Conservation (phyloP, 495 filamentous ascomycete genomes). For the Daldinia concentrica region DNA sequence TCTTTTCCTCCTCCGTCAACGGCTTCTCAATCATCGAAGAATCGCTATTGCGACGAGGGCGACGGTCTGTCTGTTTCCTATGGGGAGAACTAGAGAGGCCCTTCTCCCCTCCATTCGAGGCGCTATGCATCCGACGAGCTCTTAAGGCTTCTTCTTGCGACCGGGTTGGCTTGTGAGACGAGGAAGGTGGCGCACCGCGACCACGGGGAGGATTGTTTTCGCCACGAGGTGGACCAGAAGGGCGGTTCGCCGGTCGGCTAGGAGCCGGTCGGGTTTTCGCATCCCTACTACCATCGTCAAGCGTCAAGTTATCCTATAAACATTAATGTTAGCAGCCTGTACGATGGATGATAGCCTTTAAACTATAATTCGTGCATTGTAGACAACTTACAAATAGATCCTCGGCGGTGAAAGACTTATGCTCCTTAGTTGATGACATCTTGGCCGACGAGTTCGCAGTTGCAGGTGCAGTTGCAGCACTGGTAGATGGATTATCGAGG, state of each 20-base stretch:
- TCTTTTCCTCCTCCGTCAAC: constrained; percentile 78
- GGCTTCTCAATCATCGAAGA: constrained; percentile 84
- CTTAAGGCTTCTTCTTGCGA: constrained; percentile 69
- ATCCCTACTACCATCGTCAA: constrained; percentile 54
- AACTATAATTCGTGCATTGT: neutral
- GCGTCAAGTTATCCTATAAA: constrained; percentile 59
- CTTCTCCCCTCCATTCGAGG: constrained; percentile 46
- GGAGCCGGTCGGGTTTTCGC: constrained; percentile 39
- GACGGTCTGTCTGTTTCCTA: constrained; percentile 54
- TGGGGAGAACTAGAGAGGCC: constrained; percentile 51
- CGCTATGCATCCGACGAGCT: constrained; percentile 53
- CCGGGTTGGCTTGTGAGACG: constrained; percentile 66
- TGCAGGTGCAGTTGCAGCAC: constrained; percentile 50
- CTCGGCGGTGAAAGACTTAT: constrained; percentile 69
- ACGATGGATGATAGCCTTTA: neutral
- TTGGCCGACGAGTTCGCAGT: constrained; percentile 55
- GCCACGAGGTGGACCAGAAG: constrained; percentile 53
- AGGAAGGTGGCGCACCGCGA: constrained; percentile 53
- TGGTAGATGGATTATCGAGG: constrained; percentile 69
- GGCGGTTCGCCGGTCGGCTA: constrained; percentile 51
- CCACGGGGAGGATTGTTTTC: constrained; percentile 62
- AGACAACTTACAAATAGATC: constrained; percentile 85
- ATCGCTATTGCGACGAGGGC: constrained; percentile 89
- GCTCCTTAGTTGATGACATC: constrained; percentile 66
- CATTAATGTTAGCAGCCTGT: constrained; percentile 19